Conservation (phyloP, 192 early-diverging fungal genomes). For the Backusella parvicylindrica region DNA sequence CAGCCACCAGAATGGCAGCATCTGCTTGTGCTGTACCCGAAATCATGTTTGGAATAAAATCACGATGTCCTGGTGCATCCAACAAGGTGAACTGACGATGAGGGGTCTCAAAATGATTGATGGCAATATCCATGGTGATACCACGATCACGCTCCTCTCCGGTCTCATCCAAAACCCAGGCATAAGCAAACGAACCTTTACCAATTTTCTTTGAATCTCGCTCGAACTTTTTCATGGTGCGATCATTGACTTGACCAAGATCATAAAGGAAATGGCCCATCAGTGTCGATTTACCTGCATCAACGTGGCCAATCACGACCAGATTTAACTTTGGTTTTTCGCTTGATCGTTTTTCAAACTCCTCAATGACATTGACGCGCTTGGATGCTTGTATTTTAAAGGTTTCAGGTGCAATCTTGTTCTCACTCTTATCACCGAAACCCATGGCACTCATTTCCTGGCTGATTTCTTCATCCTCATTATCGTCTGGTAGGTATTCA, state of each 20-base stretch:
- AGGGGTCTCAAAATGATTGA: constrained; percentile 82
- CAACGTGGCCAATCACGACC: constrained; percentile 92
- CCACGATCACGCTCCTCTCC: constrained; percentile 88
- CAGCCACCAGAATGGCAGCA: constrained; percentile 91
- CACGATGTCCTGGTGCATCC: constrained; percentile 96
- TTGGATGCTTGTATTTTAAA: constrained; percentile 38
- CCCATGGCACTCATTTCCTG: constrained; percentile 28
- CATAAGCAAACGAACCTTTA: constrained; percentile 94
- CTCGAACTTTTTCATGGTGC: constrained; percentile 84
- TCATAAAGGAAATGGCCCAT: constrained; percentile 94
- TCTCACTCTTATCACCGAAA: background rate
- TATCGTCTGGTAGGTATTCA: constrained; percentile 21
- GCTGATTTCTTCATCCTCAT: constrained; percentile 8
- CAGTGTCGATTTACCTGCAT: constrained; percentile 94
- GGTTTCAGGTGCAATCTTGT: constrained; percentile 12
- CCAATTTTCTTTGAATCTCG: constrained; percentile 89
- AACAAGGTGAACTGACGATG: constrained; percentile 80
- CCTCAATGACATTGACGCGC: constrained; percentile 64
- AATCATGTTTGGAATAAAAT: constrained; percentile 99
- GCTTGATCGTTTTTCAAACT: constrained; percentile 63
- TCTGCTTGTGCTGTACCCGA: constrained; percentile 92
- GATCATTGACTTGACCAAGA: constrained; percentile 86
- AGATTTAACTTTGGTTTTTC: constrained; percentile 78
- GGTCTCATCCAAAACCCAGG: constrained; percentile 97
- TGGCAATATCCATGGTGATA: constrained; percentile 96